Evolutionary conservation across 352 stramenopile species (phyloP), one percentile per base, ranked within the genome.

Genomic region (Phytophthora litchii): DNA sequence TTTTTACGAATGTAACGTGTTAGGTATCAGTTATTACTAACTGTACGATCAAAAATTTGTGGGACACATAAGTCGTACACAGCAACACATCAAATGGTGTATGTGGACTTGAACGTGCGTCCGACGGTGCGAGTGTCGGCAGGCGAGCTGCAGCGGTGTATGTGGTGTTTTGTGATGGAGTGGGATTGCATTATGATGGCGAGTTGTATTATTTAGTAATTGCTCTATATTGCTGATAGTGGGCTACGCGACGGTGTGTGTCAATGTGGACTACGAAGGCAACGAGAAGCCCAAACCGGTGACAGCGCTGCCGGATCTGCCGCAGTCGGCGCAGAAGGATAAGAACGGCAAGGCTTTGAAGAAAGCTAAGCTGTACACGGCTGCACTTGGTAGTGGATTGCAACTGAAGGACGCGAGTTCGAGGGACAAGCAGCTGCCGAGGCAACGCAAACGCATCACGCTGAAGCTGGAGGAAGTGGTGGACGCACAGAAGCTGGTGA

Each of bases 381-480:
- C 78, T 25, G 60, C 60, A 3, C 21, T 76, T 2, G 47, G 56
- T 20, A 83, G 79, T 36, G 69, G 64, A 5, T 45, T 91, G 44
- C 76, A 79, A 21, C 51, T 86, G n/a, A 67, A 74, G 35, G 46
- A 62, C n/a, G 12, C 21, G 14, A 54, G 37, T 5, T n/a, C 12
- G 13, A 54, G 54, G 3, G 54, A 67, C 25, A 68, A 83, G 56
- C 27, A 67, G 34, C 13, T 72, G 21, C 57, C 86, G 35, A 75
- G 68, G 12, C 83, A 94, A 58, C 67, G 89, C 51, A 82, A 78
- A 50, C 80, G 86, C 9, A 70, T 93, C 51, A 95, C 86, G 16
- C 58, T 95, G 27, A 89, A 90, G 45, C 65, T 83, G 35, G 80
- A 93, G 12, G 86, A 95, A 42, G 83, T 89, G 62, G 78, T 75